Percentiles rank a stretch among this genome's conserved stretches.
phyloP scores from a whole-genome alignment of 345 rosid species.

The Sisymbrium irio region DNA sequence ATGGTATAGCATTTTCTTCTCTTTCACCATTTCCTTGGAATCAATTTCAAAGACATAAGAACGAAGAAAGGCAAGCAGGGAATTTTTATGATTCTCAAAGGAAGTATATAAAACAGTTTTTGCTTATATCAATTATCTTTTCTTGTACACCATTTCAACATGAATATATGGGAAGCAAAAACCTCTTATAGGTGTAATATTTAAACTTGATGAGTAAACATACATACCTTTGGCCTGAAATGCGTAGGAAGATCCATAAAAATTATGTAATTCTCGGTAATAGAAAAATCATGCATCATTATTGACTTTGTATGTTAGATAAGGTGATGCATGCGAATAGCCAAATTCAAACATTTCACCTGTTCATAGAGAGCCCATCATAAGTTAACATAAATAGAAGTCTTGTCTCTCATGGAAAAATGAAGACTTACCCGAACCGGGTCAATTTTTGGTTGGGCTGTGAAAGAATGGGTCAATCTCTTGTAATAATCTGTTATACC shows the following conservation, averaged over 20 bases:
- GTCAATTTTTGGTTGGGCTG: conserved; percentile 95
- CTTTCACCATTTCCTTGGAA: conserved; percentile 89
- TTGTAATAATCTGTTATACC: conserved; percentile 92
- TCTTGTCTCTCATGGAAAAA: not conserved
- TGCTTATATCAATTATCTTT: conserved; percentile 7
- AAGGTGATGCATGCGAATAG: conserved; percentile 3
- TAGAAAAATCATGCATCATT: conserved; percentile 98
- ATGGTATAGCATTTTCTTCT: conserved; percentile 67
- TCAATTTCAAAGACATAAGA: not conserved
- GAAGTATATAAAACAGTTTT: conserved; percentile 9
- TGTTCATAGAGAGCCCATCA: conserved; percentile 33
- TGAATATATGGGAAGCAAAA: not conserved
- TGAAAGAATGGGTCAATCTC: conserved; percentile 80
- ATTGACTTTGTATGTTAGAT: conserved; percentile 51
- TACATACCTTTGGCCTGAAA: conserved; percentile 79
- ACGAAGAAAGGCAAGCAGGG: not conserved
- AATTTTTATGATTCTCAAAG: conserved; percentile 11
- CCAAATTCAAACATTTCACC: conserved; percentile 98
- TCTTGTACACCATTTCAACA: not conserved
- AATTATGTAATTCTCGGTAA: conserved; percentile 84
- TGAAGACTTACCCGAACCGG: conserved; percentile 65
- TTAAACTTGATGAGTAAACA: conserved; percentile 1
- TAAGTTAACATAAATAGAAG: not conserved
- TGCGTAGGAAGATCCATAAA: conserved; percentile 89
- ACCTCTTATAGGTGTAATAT: not conserved